Percentiles rank a stretch among this genome's conserved stretches.
These are phyloP conservation scores for Termitomyces eurrhizus DNA, from an alignment of 768 basidiomycete species.

Conservation along the genomic window DNA sequence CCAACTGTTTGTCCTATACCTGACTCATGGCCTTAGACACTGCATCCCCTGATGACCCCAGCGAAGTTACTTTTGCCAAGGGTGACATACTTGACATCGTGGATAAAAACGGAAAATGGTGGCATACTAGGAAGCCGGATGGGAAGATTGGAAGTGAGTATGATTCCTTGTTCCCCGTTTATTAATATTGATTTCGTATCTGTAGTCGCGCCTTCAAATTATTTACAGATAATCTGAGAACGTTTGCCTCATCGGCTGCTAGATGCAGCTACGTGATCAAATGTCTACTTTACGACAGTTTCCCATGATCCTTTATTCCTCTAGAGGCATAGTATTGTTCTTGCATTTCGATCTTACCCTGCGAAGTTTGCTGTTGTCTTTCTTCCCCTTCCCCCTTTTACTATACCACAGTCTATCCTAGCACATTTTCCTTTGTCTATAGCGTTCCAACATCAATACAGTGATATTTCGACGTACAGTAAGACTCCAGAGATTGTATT, in stretches of 20 bases:
- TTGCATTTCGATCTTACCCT: slow-evolving; percentile 7
- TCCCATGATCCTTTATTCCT: slow-evolving; percentile 10
- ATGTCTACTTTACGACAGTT: slow-evolving; percentile 16
- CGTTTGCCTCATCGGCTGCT: slow-evolving; percentile 1
- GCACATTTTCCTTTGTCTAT: slow-evolving; percentile 1
- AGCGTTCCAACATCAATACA: slow-evolving; percentile 3
- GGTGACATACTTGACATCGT: slow-evolving; percentile 90
- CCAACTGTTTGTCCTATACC: slow-evolving; percentile 11
- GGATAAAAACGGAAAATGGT: slow-evolving; percentile 93
- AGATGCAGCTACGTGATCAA: slow-evolving; percentile 15
- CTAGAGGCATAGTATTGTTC: slow-evolving; percentile 7
- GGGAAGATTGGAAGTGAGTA: slow-evolving; percentile 74
- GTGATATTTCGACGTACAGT: slow-evolving; percentile 10
- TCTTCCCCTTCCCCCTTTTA: slow-evolving; percentile 6
- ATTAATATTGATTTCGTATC: slow-evolving; percentile 11
- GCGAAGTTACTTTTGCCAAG: slow-evolving; percentile 91
- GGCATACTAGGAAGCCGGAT: slow-evolving; percentile 82
- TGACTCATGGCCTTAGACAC: slow-evolving; percentile 55
- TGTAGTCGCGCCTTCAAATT: slow-evolving; percentile 81
- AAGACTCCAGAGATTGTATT: slow-evolving; percentile 12
- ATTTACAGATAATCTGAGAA: slow-evolving; percentile 71
- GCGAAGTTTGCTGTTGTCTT: slow-evolving; percentile 11
- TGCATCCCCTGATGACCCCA: slow-evolving; percentile 93
- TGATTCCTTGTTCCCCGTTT: neutral
- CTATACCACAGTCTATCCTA: slow-evolving; percentile 17